These are phyloP conservation scores for Fusarium torulosum DNA, from an alignment of 2,329 filamentous ascomycete species.

Conservation along the genomic window DNA sequence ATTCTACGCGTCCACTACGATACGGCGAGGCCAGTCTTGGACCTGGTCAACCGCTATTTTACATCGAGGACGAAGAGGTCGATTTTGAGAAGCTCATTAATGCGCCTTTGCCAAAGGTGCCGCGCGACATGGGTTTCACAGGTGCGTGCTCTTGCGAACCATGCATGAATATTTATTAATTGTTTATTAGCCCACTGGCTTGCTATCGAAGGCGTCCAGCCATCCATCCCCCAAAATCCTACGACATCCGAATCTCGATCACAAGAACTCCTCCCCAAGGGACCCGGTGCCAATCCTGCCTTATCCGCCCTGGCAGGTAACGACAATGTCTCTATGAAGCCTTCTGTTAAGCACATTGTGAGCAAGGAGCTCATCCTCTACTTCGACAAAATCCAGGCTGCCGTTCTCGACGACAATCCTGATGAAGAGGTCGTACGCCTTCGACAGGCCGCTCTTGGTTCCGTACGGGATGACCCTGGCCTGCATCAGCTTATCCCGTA, in stretches of 20 bases:
- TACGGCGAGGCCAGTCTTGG: slow-evolving; percentile 96
- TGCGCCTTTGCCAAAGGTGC: slow-evolving; percentile 92
- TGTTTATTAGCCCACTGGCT: slow-evolving; percentile 85
- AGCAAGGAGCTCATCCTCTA: slow-evolving; percentile 97
- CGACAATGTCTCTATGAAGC: slow-evolving; percentile 86
- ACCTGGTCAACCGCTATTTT: slow-evolving; percentile 93
- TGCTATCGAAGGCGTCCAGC: slow-evolving; percentile 96
- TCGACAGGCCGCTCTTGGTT: slow-evolving; percentile 86
- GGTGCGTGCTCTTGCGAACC: slow-evolving; percentile 63
- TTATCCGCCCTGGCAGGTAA: slow-evolving; percentile 84
- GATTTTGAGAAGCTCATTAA: slow-evolving; percentile 99
- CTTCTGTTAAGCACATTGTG: slow-evolving; percentile 93
- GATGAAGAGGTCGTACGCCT: slow-evolving; percentile 80
- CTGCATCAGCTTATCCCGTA: slow-evolving; percentile 96
- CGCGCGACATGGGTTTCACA: slow-evolving; percentile 91
- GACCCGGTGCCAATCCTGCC: slow-evolving; percentile 86
- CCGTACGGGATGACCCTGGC: slow-evolving; percentile 88
- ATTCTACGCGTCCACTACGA: slow-evolving; percentile 86
- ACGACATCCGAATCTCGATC: slow-evolving; percentile 85
- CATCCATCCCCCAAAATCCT: slow-evolving; percentile 95
- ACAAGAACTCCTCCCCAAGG: slow-evolving; percentile 90
- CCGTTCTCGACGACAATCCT: slow-evolving; percentile 87
- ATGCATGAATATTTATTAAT: slow-evolving; percentile 23
- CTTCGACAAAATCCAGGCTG: slow-evolving; percentile 93
- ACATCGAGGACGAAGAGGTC: slow-evolving; percentile 97